Conservation (phyloP, 768 basidiomycete species). For the Suillus cothurnatus region DNA sequence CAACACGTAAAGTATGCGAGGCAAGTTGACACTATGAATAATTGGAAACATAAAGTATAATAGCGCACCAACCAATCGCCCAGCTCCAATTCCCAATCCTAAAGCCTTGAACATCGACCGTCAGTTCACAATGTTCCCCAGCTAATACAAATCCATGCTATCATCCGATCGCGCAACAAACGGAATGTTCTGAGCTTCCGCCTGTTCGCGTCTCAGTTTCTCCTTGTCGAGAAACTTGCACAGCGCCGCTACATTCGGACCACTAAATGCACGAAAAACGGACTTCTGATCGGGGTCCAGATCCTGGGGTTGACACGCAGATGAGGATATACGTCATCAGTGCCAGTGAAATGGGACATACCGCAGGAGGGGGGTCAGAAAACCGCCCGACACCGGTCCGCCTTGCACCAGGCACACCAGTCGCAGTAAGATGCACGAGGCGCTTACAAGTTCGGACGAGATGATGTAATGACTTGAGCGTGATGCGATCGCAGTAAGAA, state of each 20-base stretch:
- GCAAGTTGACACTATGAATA: neutral
- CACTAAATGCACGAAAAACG: slow-evolving; percentile 80
- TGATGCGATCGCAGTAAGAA: slow-evolving; percentile 82
- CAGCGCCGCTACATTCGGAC: slow-evolving; percentile 62
- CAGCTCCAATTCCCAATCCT: neutral
- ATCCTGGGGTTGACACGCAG: slow-evolving; percentile 41
- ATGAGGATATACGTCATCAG: slow-evolving; percentile 4
- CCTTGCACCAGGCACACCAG: slow-evolving; percentile 76
- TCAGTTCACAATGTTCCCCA: neutral
- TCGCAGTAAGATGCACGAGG: slow-evolving; percentile 76
- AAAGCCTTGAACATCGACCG: neutral
- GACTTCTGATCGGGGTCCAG: slow-evolving; percentile 66
- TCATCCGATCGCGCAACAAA: slow-evolving; percentile 66
- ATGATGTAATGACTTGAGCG: slow-evolving; percentile 73
- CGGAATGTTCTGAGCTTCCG: slow-evolving; percentile 61
- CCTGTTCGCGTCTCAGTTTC: slow-evolving; percentile 53
- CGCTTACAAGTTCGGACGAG: slow-evolving; percentile 59
- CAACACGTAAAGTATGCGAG: neutral
- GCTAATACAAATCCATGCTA: slow-evolving; percentile 60
- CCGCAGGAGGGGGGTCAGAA: slow-evolving; percentile 69
- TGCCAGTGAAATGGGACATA: slow-evolving; percentile 34
- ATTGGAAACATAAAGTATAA: neutral
- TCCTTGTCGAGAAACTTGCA: slow-evolving; percentile 75
- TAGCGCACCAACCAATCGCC: neutral
- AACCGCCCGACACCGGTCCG: slow-evolving; percentile 73